These are phyloP conservation scores for Trichosporon faecale DNA, from an alignment of 1,284 basidiomycete genomes.

Conservation along the genomic window DNA sequence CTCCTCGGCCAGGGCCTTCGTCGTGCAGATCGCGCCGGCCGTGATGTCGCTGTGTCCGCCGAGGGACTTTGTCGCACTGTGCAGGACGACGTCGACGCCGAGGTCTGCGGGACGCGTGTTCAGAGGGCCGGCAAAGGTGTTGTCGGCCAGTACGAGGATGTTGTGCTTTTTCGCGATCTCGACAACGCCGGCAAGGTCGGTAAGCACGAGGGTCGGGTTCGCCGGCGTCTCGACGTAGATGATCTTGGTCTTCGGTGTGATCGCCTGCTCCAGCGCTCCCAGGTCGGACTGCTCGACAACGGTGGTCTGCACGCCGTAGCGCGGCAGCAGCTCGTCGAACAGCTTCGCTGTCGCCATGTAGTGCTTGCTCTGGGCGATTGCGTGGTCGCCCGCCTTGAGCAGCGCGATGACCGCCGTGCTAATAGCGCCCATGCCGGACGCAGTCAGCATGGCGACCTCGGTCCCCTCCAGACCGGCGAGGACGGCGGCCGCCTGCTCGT, in stretches of 20 bases:
- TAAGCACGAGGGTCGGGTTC: constrained; percentile 21
- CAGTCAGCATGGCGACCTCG: constrained; percentile 19
- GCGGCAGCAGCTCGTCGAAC: constrained; percentile 19
- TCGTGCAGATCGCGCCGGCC: constrained; percentile 20
- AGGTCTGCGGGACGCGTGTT: constrained; percentile 18
- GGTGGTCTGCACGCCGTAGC: constrained; percentile 13
- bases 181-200: constrained; percentile 14
- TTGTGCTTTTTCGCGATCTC: constrained; percentile 10
- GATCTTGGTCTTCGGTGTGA: constrained; percentile 14
- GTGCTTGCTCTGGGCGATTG: constrained; percentile 17
- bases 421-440: constrained; percentile 21
- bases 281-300: constrained; percentile 19
- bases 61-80: constrained; percentile 19
- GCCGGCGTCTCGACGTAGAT: constrained; percentile 25
- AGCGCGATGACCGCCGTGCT: constrained; percentile 17
- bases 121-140: constrained; percentile 19
- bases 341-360: constrained; percentile 24
- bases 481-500: constrained; percentile 18
- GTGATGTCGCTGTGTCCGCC: constrained; percentile 23
- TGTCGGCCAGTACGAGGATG: constrained; percentile 18
- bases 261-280: constrained; percentile 14
- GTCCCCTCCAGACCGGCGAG: constrained; percentile 21
- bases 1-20: not conserved
- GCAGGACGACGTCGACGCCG: constrained; percentile 20
- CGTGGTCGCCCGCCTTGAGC: constrained; percentile 18